Base-by-base conservation (phyloP, 2,329 filamentous ascomycete species). In the Fonsecaea multimorphosa region DNA sequence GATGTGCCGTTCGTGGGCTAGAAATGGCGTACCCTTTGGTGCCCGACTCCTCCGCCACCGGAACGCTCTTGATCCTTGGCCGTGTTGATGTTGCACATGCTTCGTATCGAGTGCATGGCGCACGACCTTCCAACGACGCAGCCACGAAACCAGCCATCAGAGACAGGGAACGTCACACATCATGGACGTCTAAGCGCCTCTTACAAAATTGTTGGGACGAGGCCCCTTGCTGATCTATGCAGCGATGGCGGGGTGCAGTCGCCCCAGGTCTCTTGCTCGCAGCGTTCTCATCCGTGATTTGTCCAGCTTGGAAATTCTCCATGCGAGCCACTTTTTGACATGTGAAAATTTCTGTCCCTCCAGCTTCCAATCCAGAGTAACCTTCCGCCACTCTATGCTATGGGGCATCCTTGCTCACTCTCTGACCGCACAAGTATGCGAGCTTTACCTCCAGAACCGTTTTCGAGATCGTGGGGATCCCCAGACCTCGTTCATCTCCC, bases 201-300 rank as follows among this genome's bases (percentile, higher is more conserved):
- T n/a, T n/a, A n/a, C 19, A 61, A 53, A 64, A 59, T 40, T 65
- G 63, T 65, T 65, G 63, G 63, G 63, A 65, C 55, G 12, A 52
- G 40, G 44, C 58, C 61, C 53, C 61, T 53, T 27, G 44, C 55
- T 52, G 61, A 63, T 63, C 54, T 40, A 19, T 63, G 61, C 61
- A 63, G n/a, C 14, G 32, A 57, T 61, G 63, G 63, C 63, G 63
- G 63, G 63, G 63, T 65, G 63, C 63, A 63, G 61, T 57, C 38
- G n/a, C 38, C 54, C 61, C 61, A 54, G 57, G 53, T 44, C 27
- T 44, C 27, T 34, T 55, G 49, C 29, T 61, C 19, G 14, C 58
- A 46, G 32, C 36, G 24, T 49, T 57, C 32, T 46, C 56, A 60
- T 64, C 22, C 22, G 34, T 61, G 55, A 55, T 58, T 64, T 56